Evolutionary conservation across 2,329 filamentous ascomycete genomes (phyloP).

Genomic region (Fusarium staphyleae): DNA sequence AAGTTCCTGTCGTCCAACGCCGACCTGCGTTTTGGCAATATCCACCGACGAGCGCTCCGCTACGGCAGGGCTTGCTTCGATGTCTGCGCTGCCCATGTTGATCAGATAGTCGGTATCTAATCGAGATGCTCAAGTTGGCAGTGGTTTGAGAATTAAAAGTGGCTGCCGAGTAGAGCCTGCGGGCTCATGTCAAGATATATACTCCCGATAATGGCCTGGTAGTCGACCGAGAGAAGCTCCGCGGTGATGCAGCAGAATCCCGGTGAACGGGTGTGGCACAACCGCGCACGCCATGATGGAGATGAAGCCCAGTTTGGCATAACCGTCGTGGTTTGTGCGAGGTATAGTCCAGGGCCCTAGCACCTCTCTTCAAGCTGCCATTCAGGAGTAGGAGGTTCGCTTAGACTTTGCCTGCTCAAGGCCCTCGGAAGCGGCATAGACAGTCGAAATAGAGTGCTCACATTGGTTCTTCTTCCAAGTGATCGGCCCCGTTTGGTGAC

Average conservation of each 20-base stretch:
- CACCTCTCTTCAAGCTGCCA: constrained; percentile 4
- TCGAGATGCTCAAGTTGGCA: no score
- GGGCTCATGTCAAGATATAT: constrained; percentile 35
- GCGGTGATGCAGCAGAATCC: constrained; percentile 7
- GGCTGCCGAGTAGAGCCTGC: constrained; percentile 12
- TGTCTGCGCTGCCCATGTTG: constrained; percentile 40
- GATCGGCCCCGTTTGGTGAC: constrained; percentile 4
- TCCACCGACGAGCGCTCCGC: constrained; percentile 38
- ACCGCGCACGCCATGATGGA: constrained; percentile 39
- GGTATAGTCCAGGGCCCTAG: constrained; percentile 7
- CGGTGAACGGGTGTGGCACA: constrained; percentile 29
- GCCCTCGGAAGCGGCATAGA: not conserved
- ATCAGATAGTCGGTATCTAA: not conserved
- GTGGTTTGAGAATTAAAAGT: constrained; percentile 5
- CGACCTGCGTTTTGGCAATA: constrained; percentile 37
- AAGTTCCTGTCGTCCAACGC: constrained; percentile 50
- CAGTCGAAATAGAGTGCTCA: constrained; percentile 6
- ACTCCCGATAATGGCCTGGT: constrained; percentile 11
- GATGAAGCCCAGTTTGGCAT: constrained; percentile 31
- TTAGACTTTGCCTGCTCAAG: not conserved
- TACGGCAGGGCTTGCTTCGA: constrained; percentile 40
- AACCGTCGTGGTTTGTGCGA: constrained; percentile 7
- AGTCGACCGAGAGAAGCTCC: constrained; percentile 33
- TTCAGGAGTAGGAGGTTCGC: not conserved
- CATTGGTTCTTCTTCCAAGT: constrained; percentile 7